Percentiles rank a stretch among this genome's conserved stretches.
Conservation (phyloP, 805 yeast species). For the Candida krabiensis region DNA sequence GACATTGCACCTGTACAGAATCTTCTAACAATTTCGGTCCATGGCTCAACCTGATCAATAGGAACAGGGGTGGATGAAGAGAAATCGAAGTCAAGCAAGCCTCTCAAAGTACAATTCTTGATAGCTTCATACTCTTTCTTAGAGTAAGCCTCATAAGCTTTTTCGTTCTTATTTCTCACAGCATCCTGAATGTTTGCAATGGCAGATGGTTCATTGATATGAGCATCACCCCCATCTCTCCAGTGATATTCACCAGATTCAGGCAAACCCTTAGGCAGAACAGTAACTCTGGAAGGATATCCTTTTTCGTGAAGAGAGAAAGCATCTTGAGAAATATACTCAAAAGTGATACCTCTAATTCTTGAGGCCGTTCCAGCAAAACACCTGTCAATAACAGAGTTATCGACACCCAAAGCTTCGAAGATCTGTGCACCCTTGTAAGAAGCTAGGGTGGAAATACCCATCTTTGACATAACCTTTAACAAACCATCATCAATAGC, state of each 20-base stretch:
- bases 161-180: constrained; percentile 94
- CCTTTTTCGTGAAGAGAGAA: constrained; percentile 92
- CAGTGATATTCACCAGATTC: constrained; percentile 98
- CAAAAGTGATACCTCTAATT: constrained; percentile 93
- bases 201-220: constrained; percentile 91
- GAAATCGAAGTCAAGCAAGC: constrained; percentile 87
- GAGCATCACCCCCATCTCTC: constrained; percentile 98
- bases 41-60: constrained; percentile 96
- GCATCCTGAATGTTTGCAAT: constrained; percentile 96
- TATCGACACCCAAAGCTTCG: constrained; percentile 94
- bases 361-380: constrained; percentile 97
- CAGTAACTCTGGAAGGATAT: constrained; percentile 72
- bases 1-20: constrained; percentile 99
- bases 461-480: constrained; percentile 99
- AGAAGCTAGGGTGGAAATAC: constrained; percentile 96
- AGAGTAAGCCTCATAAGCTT: constrained; percentile 86
- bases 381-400: constrained; percentile 92
- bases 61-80: constrained; percentile 75
- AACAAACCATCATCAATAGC: constrained; percentile 89
- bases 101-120: constrained; percentile 90
- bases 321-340: constrained; percentile 95
- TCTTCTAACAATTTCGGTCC: constrained; percentile 98
- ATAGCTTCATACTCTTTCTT: constrained; percentile 91
- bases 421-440: constrained; percentile 99
- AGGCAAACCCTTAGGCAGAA: constrained; percentile 73